Evolutionary conservation across 75 land plant genomes (phyloP), one percentile per base, ranked within the genome.

Genomic region (Cunninghamia lanceolata): DNA sequence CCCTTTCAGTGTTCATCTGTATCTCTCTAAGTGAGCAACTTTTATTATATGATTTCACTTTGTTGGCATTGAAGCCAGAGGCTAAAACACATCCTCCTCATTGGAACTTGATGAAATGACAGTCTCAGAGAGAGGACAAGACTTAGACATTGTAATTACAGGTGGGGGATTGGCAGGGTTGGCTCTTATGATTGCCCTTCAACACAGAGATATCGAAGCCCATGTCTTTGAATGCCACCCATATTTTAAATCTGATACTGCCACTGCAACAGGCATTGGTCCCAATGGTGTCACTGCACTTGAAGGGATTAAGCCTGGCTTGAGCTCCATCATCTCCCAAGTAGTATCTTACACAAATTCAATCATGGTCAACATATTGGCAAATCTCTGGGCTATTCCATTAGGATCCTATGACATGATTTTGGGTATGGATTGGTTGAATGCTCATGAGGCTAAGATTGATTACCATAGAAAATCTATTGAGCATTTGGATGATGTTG

Each of bases 111-210:
- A 43, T 43, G 45, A 43, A 43, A 43, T 43, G 45, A 5, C 45
- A 43, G 45, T 43, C 6, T 43, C 45, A 0, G 63, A 56, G 21
- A 56, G 63, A 56, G 63, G 63, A 56, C 19, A 10, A 56, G 19
- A 56, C 21, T 56, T 56, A 15, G 63, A 56, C 1, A 56, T 56
- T 56, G 89, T 43, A 43, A 43, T 43, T 43, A 7, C 45, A 43
- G 45, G 45, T 43, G 45, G 45, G 45, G 45, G 45, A 35, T 32
- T 88, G 45, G 87, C 71, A 43, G 89, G 88, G 35, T 32, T 88
- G 66, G 89, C 89, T 10, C 88, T 88, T 50, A 88, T 84, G 6
- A n/a, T 86, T 28, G 89, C 82, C 45, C 85, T 88, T 11, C 89
- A 86, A 43, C 30, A 82, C 35, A 52, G 88, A 40, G 50, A 88